Evolutionary conservation across 345 rosid genomes (phyloP).

Genomic region (Corymbia maculata): DNA sequence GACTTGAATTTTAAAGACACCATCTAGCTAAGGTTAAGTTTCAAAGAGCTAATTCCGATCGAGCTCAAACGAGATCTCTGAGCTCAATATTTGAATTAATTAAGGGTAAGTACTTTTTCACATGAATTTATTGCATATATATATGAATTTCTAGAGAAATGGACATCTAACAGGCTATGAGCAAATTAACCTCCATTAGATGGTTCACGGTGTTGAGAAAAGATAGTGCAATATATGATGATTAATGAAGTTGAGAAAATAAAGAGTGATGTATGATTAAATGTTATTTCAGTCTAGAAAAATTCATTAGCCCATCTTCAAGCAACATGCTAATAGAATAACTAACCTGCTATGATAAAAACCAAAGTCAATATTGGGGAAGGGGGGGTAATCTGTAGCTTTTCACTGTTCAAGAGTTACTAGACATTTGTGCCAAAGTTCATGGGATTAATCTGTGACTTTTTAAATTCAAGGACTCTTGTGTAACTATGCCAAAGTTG

Average conservation of each 20-base stretch:
- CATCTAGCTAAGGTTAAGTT: not conserved
- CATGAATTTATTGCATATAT: not conserved
- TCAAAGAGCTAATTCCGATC: not conserved
- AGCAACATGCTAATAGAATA: not conserved
- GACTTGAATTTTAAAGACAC: not conserved
- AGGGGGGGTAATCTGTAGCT: not conserved
- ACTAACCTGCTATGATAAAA: not conserved
- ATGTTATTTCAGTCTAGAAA: not conserved
- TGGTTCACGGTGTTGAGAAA: not conserved
- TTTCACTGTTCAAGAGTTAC: not conserved
- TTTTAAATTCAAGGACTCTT: not conserved
- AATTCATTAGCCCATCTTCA: not conserved
- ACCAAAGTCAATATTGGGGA: not conserved
- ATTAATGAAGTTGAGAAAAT: not conserved
- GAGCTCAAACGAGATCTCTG: not conserved
- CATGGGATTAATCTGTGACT: not conserved
- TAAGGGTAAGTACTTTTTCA: not conserved
- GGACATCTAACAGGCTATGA: not conserved
- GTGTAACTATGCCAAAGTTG: not conserved
- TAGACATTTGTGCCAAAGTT: not conserved
- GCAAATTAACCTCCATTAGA: not conserved
- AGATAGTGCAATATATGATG: not conserved
- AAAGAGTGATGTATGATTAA: not conserved
- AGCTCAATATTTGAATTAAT: not conserved
- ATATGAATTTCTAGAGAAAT: rapidly evolving